phyloP scores from a whole-genome alignment of 140 eudicot genomes.

The Anethum foeniculum region DNA sequence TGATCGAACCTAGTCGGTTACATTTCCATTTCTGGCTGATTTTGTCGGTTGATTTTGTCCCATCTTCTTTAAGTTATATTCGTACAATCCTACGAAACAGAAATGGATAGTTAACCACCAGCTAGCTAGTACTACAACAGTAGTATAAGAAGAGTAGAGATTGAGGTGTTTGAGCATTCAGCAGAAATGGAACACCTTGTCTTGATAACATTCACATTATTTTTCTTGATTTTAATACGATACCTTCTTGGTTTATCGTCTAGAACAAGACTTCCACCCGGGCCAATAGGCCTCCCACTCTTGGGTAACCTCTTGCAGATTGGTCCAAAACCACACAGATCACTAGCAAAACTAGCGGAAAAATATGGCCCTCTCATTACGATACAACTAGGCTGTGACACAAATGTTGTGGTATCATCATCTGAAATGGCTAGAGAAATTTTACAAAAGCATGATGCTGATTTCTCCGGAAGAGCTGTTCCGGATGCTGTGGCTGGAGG shows the following conservation, averaged over 20 bases:
- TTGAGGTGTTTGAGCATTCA: background rate
- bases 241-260: background rate
- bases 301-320: background rate
- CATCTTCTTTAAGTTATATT: too few relatives aligned
- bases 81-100: too few relatives aligned
- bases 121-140: background rate
- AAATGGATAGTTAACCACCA: background rate
- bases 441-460: background rate
- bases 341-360: background rate
- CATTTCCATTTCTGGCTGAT: background rate
- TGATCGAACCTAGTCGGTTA: too few relatives aligned
- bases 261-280: background rate
- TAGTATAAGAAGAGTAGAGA: background rate
- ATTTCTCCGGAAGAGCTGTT: background rate
- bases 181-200: background rate
- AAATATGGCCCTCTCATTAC: background rate
- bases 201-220: background rate
- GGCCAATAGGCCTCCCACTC: background rate
- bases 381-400: background rate
- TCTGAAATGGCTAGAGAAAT: conserved; percentile 1
- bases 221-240: background rate
- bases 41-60: background rate
- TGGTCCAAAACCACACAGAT: conserved; percentile 9
- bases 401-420: background rate
- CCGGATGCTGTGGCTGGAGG: background rate